Conservation (phyloP, 306 rosid genomes). For the Begonia loranthoides region DNA sequence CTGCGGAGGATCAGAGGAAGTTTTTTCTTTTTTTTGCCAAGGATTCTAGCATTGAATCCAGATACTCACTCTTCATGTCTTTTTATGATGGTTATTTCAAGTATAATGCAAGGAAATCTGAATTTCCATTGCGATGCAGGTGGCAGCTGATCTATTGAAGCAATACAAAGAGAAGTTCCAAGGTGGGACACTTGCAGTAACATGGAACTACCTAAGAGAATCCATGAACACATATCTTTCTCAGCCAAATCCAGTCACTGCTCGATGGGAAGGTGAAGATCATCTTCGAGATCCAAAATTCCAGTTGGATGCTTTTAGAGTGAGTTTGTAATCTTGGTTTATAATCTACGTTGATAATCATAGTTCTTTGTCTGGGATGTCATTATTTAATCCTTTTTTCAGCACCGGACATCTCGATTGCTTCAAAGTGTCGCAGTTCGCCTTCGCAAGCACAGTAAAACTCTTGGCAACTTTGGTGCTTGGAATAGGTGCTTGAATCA, state of each 20-base stretch:
- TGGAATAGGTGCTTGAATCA: conserved; percentile 99
- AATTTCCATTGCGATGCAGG: conserved; percentile 34
- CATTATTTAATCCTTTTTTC: conserved; percentile 17
- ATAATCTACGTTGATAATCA: background rate
- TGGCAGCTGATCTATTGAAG: conserved; percentile 77
- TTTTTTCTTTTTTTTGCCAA: too few relatives aligned
- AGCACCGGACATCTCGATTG: conserved; percentile 90
- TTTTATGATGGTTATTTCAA: background rate
- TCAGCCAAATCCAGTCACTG: conserved; percentile 92
- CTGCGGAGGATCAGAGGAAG: too few relatives aligned
- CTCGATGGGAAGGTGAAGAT: conserved; percentile 83
- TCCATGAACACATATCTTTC: conserved; percentile 88
- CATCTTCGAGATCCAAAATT: conserved; percentile 85
- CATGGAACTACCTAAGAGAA: conserved; percentile 85
- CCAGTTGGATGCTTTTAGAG: conserved; percentile 96
- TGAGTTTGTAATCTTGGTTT: conserved; percentile 28
- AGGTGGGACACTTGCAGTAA: conserved; percentile 80
- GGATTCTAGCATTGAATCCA: background rate
- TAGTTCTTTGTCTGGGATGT: background rate
- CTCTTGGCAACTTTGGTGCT: conserved; percentile 80
- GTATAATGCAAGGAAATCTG: conserved; percentile 3
- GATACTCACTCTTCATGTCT: background rate
- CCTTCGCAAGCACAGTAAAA: conserved; percentile 72
- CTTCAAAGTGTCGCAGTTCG: conserved; percentile 87
- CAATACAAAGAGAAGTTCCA: conserved; percentile 72